phyloP scores from a whole-genome alignment of 352 stramenopile genomes.

The Globisporangium spiculum region DNA sequence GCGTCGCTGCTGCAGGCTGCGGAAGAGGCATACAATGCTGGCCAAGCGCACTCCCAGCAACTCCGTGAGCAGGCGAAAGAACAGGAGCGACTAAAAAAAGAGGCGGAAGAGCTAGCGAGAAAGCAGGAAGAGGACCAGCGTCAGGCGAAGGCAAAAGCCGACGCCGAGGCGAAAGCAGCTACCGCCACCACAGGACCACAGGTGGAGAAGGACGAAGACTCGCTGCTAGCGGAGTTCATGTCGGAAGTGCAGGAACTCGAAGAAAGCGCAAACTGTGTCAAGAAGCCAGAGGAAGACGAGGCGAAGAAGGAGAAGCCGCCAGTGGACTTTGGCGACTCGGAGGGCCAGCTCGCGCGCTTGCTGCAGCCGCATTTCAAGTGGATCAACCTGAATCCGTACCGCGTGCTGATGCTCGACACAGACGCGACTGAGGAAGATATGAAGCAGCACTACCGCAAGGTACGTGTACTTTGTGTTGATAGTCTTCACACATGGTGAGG shows the following conservation, averaged over 20 bases:
- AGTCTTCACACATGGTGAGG: too few species aligned
- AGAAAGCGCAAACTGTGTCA: conserved; percentile 70
- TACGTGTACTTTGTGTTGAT: conserved; percentile 9
- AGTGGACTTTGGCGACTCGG: conserved; percentile 68
- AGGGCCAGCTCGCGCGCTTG: conserved; percentile 60
- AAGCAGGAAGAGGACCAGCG: conserved; percentile 20
- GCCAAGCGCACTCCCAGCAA: conserved; percentile 56
- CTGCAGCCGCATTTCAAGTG: conserved; percentile 77
- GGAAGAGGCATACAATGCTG: conserved; percentile 72
- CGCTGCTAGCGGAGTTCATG: conserved; percentile 77
- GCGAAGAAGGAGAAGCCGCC: conserved; percentile 43
- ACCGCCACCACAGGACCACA: conserved; percentile 12
- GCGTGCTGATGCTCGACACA: conserved; percentile 85
- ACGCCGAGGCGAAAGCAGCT: conserved; percentile 19
- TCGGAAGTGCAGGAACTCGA: conserved; percentile 83
- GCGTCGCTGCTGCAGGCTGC: conserved; percentile 55
- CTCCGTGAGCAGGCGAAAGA: conserved; percentile 57
- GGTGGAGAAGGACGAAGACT: conserved; percentile 40
- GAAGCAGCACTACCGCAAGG: conserved; percentile 90
- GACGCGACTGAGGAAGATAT: conserved; percentile 87
- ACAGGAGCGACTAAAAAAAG: conserved; percentile 33
- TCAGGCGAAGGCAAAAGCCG: conserved; percentile 20
- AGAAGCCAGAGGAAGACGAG: conserved; percentile 46
- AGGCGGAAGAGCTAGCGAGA: conserved; percentile 30
- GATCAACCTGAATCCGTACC: conserved; percentile 90